Percentiles rank a stretch among this genome's conserved stretches.
These are phyloP conservation scores for Pichia sp. DNA, from an alignment of 1,139 yeast genomes.

Conservation along the genomic window DNA sequence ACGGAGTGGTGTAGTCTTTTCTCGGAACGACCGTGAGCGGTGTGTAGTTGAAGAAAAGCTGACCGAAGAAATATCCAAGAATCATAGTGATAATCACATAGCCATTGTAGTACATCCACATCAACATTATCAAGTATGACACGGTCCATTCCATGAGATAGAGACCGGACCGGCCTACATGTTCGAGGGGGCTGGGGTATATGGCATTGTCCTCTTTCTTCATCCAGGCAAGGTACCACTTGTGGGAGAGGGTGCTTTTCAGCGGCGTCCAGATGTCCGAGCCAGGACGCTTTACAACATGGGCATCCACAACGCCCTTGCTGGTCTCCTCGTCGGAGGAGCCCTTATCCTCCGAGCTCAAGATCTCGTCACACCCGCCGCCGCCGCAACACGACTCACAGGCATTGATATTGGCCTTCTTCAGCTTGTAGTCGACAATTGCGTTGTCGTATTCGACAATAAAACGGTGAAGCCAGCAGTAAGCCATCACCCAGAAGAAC, in stretches of 20 bases:
- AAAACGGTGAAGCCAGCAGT: constrained; percentile 55
- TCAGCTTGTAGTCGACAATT: constrained; percentile 30
- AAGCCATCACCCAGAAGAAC: constrained; percentile 50
- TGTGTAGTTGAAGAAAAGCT: constrained; percentile 46
- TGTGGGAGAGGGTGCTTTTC: constrained; percentile 37
- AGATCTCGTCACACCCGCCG: neutral
- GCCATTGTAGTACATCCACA: constrained; percentile 73
- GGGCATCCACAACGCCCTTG: neutral
- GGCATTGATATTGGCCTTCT: constrained; percentile 10
- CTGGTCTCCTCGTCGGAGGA: neutral
- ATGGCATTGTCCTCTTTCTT: constrained; percentile 19
- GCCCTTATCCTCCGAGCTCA: neutral
- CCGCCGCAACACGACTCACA: constrained; percentile 17
- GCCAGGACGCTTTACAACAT: constrained; percentile 13
- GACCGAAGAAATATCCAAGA: constrained; percentile 59
- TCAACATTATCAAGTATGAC: constrained; percentile 60
- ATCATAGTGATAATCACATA: constrained; percentile 60
- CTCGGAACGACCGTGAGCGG: constrained; percentile 29
- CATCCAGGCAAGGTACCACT: constrained; percentile 35
- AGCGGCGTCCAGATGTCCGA: constrained; percentile 30
- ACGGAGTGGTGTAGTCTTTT: constrained; percentile 5
- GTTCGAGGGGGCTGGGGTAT: constrained; percentile 45
- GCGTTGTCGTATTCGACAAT: constrained; percentile 52
- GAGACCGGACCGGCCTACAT: constrained; percentile 43
- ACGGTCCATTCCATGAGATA: constrained; percentile 60